Base-by-base conservation (phyloP, 768 basidiomycete species). In the Rhizopogon vinicolor region DNA sequence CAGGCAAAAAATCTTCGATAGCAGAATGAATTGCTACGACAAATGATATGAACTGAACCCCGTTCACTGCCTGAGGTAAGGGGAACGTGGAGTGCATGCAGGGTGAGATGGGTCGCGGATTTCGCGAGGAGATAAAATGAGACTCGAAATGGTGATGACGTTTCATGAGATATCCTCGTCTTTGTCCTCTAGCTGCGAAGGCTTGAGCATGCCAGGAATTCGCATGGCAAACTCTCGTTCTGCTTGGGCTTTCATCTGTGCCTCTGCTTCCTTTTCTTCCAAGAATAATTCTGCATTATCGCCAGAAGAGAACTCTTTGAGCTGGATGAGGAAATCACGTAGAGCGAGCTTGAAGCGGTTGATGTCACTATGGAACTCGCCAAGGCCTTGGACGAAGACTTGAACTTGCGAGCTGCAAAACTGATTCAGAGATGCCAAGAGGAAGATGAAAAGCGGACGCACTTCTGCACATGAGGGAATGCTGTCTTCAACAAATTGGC, bases 131-230 rank as follows among this genome's bases (percentile, higher is more conserved):
- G 66, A 61, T 65, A 53, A 60, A 61, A 10, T 42, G 19, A 5
- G 35, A 51, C 58, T 62, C 66, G 63, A 61, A 61, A 60, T 64
- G 63, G 59, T 59, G 62, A 64, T 60, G 61, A 58, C 37, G 50
- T 55, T 62, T 70, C 68, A 69, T 66, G 68, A 69, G 51, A 69
- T 91, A 75, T 91, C 89, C 73, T 91, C 89, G 67, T 95, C 93
- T 74, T 89, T 91, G 74, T 96, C 94, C 67, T 95, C 92, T 69
- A 98, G 67, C 72, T 95, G 92, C 62, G 88, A 90, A 41, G 94
- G 95, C 72, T 97, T 97, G 70, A 98, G 81, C 89, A 98, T 90
- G 41, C 97, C 97, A n/a, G 95, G 96, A 57, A 98, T 93, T 61
- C 91, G 83, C 81, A 91, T 89, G 25, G 94, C 93, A 39, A 87